Evolutionary conservation across 192 early-diverging fungal species (phyloP).

Genomic region (Backusella westeae): DNA sequence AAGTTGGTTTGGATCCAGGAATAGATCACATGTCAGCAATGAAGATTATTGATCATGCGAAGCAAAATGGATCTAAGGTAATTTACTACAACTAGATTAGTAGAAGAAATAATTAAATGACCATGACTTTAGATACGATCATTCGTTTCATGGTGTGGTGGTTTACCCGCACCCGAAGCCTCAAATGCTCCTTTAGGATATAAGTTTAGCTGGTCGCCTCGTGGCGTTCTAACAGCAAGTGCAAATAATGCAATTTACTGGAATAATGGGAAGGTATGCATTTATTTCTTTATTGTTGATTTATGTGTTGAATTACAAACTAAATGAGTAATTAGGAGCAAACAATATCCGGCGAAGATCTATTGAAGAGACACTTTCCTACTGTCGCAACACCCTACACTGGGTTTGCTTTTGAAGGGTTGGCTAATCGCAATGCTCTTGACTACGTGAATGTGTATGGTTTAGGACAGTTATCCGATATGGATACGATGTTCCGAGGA

Average conservation of each 20-base stretch:
- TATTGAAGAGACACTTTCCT: constrained; percentile 71
- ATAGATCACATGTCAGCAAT: constrained; percentile 98
- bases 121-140: constrained; percentile 49
- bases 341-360: constrained; percentile 61
- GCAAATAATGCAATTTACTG: constrained; percentile 83
- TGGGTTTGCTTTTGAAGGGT: constrained; percentile 90
- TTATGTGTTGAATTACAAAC: background rate
- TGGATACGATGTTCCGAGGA: constrained; percentile 94
- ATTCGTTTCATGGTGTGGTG: constrained; percentile 97
- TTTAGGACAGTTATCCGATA: constrained; percentile 60
- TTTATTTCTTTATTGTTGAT: background rate
- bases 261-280: constrained; percentile 61
- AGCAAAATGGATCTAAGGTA: constrained; percentile 18
- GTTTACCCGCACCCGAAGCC: constrained; percentile 88
- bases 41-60: constrained; percentile 77
- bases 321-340: constrained; percentile 40
- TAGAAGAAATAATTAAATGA: background rate
- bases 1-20: constrained; percentile 97
- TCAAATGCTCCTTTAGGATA: constrained; percentile 90
- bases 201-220: constrained; percentile 96
- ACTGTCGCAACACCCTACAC: constrained; percentile 72
- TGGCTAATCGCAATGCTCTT: constrained; percentile 94
- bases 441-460: constrained; percentile 86
- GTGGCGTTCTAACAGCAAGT: constrained; percentile 88
- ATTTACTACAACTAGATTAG: background rate